Conservation (phyloP, 2,329 filamentous ascomycete species). For the Fusarium verrucosum region DNA sequence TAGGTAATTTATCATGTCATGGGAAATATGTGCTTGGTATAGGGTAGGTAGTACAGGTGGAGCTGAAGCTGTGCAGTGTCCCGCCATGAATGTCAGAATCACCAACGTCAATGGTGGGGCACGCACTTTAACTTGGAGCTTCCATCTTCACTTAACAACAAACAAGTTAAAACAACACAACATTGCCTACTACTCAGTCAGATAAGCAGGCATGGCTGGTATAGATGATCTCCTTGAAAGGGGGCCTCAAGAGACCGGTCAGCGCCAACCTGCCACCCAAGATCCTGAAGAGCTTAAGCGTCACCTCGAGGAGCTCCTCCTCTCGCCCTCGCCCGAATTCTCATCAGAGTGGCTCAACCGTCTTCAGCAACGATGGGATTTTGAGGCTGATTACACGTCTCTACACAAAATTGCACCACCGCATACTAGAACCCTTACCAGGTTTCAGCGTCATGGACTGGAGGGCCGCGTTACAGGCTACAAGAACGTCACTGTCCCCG, state of each 20-base stretch:
- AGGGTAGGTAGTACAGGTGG: constrained; percentile 33
- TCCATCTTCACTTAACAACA: constrained; percentile 21
- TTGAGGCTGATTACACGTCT: constrained; percentile 79
- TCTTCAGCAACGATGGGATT: constrained; percentile 89
- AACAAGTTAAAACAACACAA: not conserved
- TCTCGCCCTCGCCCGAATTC: constrained; percentile 82
- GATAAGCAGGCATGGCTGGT: constrained; percentile 44
- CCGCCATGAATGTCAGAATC: constrained; percentile 26
- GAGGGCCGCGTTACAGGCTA: constrained; percentile 95
- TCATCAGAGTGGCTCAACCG: constrained; percentile 86
- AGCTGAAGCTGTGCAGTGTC: constrained; percentile 23
- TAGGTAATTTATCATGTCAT: not conserved
- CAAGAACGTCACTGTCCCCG: constrained; percentile 90
- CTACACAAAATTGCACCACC: constrained; percentile 89
- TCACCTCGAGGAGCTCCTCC: constrained; percentile 78
- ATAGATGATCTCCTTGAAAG: constrained; percentile 50
- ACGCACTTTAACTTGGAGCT: constrained; percentile 23
- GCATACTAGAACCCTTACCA: constrained; percentile 92
- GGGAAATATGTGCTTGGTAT: not conserved
- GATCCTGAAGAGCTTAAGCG: constrained; percentile 71
- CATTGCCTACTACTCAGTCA: not conserved
- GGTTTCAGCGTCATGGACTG: constrained; percentile 89
- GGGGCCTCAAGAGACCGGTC: constrained; percentile 18
- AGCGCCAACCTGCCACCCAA: constrained; percentile 44
- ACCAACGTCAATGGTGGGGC: constrained; percentile 42